phyloP scores from a whole-genome alignment of 2,329 filamentous ascomycete genomes.

The Ceratocystis cacaofunesta region DNA sequence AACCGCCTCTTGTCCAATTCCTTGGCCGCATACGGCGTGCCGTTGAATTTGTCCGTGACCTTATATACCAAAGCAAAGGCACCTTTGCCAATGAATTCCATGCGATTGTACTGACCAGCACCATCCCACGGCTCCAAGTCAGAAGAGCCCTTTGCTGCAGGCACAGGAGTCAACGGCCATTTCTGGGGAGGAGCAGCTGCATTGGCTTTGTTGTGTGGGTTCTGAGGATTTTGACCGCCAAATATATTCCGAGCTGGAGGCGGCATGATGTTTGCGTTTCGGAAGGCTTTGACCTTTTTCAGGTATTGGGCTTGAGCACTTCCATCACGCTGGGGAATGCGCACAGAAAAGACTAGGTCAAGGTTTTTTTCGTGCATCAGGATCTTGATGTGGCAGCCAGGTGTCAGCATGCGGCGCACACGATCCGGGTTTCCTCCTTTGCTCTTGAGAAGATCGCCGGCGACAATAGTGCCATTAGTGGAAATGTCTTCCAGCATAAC shows the following conservation, averaged over 20 bases:
- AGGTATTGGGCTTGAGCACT: conserved; percentile 49
- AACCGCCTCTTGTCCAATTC: conserved; percentile 87
- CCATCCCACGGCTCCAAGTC: conserved; percentile 49
- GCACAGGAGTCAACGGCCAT: conserved; percentile 3
- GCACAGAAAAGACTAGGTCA: conserved; percentile 70
- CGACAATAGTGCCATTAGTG: conserved; percentile 89
- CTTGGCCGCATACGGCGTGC: conserved; percentile 75
- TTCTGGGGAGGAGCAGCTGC: neutral
- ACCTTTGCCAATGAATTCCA: conserved; percentile 72
- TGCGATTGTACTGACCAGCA: conserved; percentile 68
- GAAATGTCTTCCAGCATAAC: conserved; percentile 90
- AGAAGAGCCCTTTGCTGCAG: conserved; percentile 30
- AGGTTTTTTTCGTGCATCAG: conserved; percentile 35
- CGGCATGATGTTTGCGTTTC: conserved; percentile 19
- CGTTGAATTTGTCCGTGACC: conserved; percentile 72
- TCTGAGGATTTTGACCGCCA: neutral
- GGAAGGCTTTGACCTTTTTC: conserved; percentile 53
- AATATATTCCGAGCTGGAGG: conserved; percentile 11
- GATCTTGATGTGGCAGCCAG: conserved; percentile 60
- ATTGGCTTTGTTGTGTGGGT: neutral
- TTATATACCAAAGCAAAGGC: conserved; percentile 92
- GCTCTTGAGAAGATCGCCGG: conserved; percentile 47
- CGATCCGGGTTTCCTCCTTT: conserved; percentile 25
- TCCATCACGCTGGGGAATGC: conserved; percentile 63
- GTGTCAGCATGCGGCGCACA: conserved; percentile 48